Base-by-base conservation (phyloP, 306 rosid species). In the Arachis stenosperma region DNA sequence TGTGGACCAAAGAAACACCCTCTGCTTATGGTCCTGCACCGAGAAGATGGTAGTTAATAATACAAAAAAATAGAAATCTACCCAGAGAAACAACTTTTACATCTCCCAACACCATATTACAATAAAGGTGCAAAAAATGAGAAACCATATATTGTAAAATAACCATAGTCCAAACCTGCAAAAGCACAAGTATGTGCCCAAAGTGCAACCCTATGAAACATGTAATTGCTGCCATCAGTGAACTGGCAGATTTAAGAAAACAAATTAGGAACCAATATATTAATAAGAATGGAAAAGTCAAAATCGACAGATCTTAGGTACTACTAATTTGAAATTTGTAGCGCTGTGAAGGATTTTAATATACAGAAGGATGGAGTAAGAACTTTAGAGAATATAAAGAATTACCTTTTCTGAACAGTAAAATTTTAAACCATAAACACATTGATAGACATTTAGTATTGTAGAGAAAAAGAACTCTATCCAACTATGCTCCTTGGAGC, bases 191-290 rank as follows among this genome's bases (percentile, higher is more conserved):
- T 78, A 88, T 74, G 82, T 86, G 96, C 70, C 92, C 91, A 81
- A 73, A 90, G 56, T 79, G 90, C 88, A 88, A 75, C 64, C 94
- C 90, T 80, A 85, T 12, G 48, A 85, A 86, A 79, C 97, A 90
- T 30, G 94, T 90, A 79, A 88, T 63, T 17, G 92, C 81, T 71
- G 90, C 94, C 97, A 90, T 88, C 81, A 90, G 71, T 72, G 94
- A 90, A 79, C 94, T 90, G 84, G 48, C 82, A 85, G n/a, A 65
- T 75, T 67, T 52, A 44, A 74, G 64, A 69, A 76, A 73, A 76
- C 44, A 50, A 79, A 76, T 79, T 40, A 78, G 78, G 71, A 75
- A 65, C 44, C 56, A 74, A 70, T 11, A 46, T 54, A 81, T 63
- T 11, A n/a, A 65, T 11, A 15, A 39, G 50, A 44, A 42, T 50